Conservation (phyloP, 2,329 filamentous ascomycete species). For the Chaetomium strumarium region DNA sequence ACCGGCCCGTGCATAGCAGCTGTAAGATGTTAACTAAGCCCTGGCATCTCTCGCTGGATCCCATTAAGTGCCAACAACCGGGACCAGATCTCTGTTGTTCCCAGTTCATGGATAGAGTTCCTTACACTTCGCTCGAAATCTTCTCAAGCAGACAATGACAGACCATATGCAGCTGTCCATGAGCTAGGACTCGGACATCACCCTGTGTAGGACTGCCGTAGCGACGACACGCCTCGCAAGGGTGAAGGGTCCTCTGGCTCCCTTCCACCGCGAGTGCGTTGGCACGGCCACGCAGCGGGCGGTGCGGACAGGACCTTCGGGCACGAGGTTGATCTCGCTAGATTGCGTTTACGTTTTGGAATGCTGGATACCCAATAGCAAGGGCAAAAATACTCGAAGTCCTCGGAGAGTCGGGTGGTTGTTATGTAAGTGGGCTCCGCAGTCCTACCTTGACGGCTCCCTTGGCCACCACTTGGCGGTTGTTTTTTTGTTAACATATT, state of each 20-base stretch:
- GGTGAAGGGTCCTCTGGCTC: too few species aligned
- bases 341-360: constrained; percentile 14
- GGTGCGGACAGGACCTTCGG: neutral
- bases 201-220: neutral
- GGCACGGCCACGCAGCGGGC: neutral
- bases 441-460: constrained; percentile 5
- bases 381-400: constrained; percentile 1
- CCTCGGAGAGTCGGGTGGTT: neutral
- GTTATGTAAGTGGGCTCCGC: constrained; percentile 13
- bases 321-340: neutral
- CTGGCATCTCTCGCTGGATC: too few species aligned
- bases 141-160: too few species aligned
- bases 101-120: too few species aligned
- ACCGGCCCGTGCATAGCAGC: too few species aligned
- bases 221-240: neutral
- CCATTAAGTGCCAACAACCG: too few species aligned
- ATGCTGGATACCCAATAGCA: constrained; percentile 6
- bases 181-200: too few species aligned
- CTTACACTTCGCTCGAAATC: too few species aligned
- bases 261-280: neutral
- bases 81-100: too few species aligned
- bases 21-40: too few species aligned
- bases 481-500: neutral
- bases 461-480: constrained; percentile 8
- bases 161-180: too few species aligned